Conservation (phyloP, 2,329 filamentous ascomycete genomes). For the Nigrograna mackinnonii region DNA sequence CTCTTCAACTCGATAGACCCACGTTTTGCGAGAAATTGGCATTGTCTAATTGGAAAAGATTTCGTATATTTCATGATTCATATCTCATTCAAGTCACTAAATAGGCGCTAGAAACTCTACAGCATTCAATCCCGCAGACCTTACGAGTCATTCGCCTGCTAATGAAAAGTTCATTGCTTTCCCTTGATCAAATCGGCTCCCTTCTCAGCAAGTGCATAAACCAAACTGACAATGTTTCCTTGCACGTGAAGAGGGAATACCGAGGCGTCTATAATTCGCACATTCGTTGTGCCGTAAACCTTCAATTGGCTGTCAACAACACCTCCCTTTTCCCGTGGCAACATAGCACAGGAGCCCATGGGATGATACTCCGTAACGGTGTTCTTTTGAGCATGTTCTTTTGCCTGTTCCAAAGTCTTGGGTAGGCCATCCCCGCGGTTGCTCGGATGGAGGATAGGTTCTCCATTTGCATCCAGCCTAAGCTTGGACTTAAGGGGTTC, state of each 20-base stretch:
- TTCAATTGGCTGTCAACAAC: constrained; percentile 25
- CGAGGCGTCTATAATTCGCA: constrained; percentile 31
- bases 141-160: too few relatives aligned
- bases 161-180: too few relatives aligned
- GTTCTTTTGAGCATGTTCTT: constrained; percentile 14
- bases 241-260: constrained; percentile 30
- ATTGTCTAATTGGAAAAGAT: too few relatives aligned
- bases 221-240: constrained; percentile 28
- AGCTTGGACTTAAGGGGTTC: constrained; percentile 32
- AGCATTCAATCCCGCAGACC: too few relatives aligned
- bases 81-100: too few relatives aligned
- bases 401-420: constrained; percentile 26
- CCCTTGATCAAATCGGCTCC: constrained; percentile 31
- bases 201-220: constrained; percentile 38
- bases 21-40: too few relatives aligned
- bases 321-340: constrained; percentile 32
- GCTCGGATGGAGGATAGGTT: constrained; percentile 8
- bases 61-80: too few relatives aligned
- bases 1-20: too few relatives aligned
- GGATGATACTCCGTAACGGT: constrained; percentile 35
- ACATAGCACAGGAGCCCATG: constrained; percentile 33
- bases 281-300: constrained; percentile 34
- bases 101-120: too few relatives aligned
- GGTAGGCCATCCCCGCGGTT: constrained; percentile 7
- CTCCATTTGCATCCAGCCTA: constrained; percentile 21